phyloP scores from a whole-genome alignment of 176 grass and related monocot genomes.

The Dendrocalamus sinicus region DNA sequence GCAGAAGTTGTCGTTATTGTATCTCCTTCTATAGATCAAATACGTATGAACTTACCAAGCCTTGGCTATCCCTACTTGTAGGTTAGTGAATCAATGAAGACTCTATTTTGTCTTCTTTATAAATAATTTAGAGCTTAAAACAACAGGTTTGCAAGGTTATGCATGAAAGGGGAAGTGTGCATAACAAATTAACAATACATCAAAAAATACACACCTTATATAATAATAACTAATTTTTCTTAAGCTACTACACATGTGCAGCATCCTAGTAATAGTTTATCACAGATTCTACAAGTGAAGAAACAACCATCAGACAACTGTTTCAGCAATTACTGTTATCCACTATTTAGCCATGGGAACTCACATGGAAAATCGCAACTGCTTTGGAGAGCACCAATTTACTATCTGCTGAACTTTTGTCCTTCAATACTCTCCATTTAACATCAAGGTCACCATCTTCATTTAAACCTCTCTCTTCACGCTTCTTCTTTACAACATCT shows the following conservation, averaged over 20 bases:
- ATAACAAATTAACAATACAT: constrained; percentile 1
- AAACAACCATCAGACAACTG: not conserved
- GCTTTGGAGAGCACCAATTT: constrained; percentile 88
- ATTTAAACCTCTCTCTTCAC: constrained; percentile 58
- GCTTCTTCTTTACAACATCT: constrained; percentile 84
- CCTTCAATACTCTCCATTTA: constrained; percentile 86
- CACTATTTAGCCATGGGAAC: constrained; percentile 37
- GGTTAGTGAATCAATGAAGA: not conserved
- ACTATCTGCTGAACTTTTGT: constrained; percentile 74
- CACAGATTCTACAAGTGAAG: constrained; percentile 18
- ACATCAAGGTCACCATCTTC: constrained; percentile 56
- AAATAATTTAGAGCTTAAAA: constrained; percentile 13
- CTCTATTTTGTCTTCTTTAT: not conserved
- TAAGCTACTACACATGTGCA: constrained; percentile 6
- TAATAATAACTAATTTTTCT: not conserved
- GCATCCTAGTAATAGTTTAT: not conserved
- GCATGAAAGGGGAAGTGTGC: not conserved
- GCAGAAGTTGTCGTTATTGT: not conserved
- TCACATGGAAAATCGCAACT: constrained; percentile 95
- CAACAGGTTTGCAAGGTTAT: not conserved
- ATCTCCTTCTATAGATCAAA: constrained; percentile 6
- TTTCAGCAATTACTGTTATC: not conserved
- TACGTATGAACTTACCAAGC: not conserved
- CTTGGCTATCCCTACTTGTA: not conserved
- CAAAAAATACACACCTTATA: not conserved